Evolutionary conservation across 306 rosid species (phyloP), one percentile per base, ranked within the genome.

Genomic region (Castanea crenata): DNA sequence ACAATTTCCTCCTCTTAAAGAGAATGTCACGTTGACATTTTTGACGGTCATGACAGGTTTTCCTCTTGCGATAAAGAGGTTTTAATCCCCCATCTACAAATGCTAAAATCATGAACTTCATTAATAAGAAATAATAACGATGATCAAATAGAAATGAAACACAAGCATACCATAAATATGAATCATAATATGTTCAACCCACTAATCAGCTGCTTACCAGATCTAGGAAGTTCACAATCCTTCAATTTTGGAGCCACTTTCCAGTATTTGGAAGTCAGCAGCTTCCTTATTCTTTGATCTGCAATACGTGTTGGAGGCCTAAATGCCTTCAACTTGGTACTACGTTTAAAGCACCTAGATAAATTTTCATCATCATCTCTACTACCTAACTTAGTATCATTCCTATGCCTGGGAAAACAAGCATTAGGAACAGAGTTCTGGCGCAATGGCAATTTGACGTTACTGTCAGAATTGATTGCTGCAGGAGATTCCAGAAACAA

Each of bases 321-420:
- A 80, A 51, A 87, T 55, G 85, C 90, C 86, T 86, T 94, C 3
- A 75, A 76, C 78, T 89, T 91, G 78, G 87, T 83, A 83, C 93
- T 77, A 75, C 81, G 78, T 84, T 91, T 91, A 77, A 76, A 74
- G 89, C 83, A 81, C 90, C 93, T 78, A 38, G 77, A 57, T 77
- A 90, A 78, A 14, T 87, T 95, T 88, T 91, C 99, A 56, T 90
- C 97, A 86, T 95, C 97, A 90, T 92, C 99, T 83, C 90, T 92
- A 86, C 87, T 76, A 79, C 87, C 91, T 92, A 92, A 83, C 87
- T 86, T 90, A 78, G 51, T 82, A 83, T 76, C 83, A 86, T 86
- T 91, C 87, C 89, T 85, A 84, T 84, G 80, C 89, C 82, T 76
- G 54, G 86, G 86, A 90, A 87, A 84, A 52, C 92, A 87, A 71